Percentiles rank a stretch among this genome's conserved stretches.
Conservation (phyloP, 83 land plant species). For the Diphasiastrum complanatum region DNA sequence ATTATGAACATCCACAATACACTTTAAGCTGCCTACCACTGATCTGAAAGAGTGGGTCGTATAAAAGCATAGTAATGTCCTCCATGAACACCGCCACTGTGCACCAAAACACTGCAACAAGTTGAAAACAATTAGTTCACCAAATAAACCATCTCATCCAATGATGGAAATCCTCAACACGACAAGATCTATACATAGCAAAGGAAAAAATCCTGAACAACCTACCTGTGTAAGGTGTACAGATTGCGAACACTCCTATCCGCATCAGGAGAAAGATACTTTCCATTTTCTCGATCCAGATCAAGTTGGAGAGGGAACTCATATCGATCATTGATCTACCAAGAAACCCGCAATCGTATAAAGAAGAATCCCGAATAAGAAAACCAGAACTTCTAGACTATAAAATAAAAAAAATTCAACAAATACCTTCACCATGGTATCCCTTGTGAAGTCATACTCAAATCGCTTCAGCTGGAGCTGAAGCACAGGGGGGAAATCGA, state of each 20-base stretch:
- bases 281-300: slow-evolving; percentile 1
- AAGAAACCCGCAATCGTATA: background rate
- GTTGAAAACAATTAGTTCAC: too few relatives aligned
- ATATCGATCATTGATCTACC: slow-evolving; percentile 9
- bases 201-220: background rate
- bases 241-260: slow-evolving; percentile 25
- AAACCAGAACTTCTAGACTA: too few relatives aligned
- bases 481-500: slow-evolving; percentile 97
- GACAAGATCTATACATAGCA: too few relatives aligned
- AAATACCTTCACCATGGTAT: slow-evolving; percentile 95
- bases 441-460: slow-evolving; percentile 97
- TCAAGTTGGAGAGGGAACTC: slow-evolving; percentile 17
- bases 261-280: slow-evolving; percentile 12
- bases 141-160: too few relatives aligned
- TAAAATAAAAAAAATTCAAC: too few relatives aligned
- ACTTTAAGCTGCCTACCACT: slow-evolving; percentile 70
- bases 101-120: slow-evolving; percentile 66
- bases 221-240: slow-evolving; percentile 76
- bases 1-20: too few relatives aligned
- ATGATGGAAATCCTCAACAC: too few relatives aligned
- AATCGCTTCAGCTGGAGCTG: slow-evolving; percentile 96
- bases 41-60: slow-evolving; percentile 65
- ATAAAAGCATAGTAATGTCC: slow-evolving; percentile 90
- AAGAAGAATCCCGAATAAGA: background rate
- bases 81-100: slow-evolving; percentile 84